phyloP scores from a whole-genome alignment of 495 filamentous ascomycete genomes.

The Sordaria brevicollis region DNA sequence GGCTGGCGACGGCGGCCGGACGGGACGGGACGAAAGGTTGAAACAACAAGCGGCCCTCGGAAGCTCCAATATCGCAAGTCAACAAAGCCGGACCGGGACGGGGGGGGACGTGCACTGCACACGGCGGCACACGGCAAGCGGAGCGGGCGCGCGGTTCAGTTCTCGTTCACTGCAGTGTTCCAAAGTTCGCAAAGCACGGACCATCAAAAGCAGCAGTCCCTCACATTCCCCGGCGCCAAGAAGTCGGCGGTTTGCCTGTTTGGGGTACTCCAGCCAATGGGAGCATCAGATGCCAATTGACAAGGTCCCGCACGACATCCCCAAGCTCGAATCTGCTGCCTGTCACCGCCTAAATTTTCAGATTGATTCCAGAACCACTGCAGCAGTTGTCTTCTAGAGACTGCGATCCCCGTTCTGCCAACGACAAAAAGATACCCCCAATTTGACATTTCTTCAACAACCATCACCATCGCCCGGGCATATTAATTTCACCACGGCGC shows the following conservation, averaged over 20 bases:
- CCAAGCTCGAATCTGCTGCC: slow-evolving; percentile 9
- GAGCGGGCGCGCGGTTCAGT: background rate
- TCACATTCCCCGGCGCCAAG: background rate
- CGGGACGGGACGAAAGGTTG: background rate
- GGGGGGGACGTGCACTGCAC: background rate
- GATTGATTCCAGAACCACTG: slow-evolving; percentile 4
- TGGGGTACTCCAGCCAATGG: background rate
- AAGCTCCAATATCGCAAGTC: background rate
- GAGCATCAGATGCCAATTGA: slow-evolving; percentile 1
- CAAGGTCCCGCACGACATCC: slow-evolving; percentile 4
- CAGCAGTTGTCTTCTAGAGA: background rate
- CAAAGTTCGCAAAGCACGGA: slow-evolving; percentile 7
- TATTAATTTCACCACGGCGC: background rate
- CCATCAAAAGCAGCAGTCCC: slow-evolving; percentile 1
- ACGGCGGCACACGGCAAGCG: background rate
- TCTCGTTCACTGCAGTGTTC: too few species aligned
- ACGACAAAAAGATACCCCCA: background rate
- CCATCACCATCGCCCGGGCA: background rate
- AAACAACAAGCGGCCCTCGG: background rate
- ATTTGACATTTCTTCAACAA: background rate
- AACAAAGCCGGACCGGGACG: background rate
- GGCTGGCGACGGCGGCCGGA: too few species aligned
- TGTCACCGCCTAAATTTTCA: slow-evolving; percentile 24
- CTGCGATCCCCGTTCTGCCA: background rate
- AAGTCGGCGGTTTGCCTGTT: background rate